Percentiles rank a stretch among this genome's conserved stretches.
phyloP scores from a whole-genome alignment of 1,284 basidiomycete genomes.

The Naganishia cerealis region DNA sequence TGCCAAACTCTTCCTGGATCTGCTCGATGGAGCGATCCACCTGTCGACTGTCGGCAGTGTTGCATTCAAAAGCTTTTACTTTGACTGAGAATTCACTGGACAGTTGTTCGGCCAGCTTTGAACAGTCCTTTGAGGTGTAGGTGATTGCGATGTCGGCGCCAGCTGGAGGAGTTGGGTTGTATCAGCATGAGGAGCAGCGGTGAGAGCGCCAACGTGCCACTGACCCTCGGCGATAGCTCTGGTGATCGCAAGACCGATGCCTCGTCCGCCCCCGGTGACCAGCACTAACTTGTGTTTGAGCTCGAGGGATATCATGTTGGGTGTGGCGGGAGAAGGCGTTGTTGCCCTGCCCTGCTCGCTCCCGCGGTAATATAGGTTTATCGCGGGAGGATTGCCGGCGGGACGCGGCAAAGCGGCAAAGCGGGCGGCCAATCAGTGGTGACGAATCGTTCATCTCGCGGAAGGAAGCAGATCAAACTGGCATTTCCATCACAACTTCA shows the following conservation, averaged over 20 bases:
- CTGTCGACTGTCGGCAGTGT: constrained; percentile 39
- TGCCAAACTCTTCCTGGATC: constrained; percentile 40
- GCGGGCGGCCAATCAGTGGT: too few species aligned
- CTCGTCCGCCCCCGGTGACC: constrained; percentile 39
- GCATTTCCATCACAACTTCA: too few species aligned
- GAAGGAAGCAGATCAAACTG: too few species aligned
- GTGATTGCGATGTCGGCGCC: constrained; percentile 50
- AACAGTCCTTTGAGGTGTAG: constrained; percentile 47
- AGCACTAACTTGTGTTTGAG: constrained; percentile 42
- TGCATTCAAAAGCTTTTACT: constrained; percentile 47
- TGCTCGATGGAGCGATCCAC: constrained; percentile 43
- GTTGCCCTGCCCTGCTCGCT: too few species aligned
- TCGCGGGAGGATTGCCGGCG: too few species aligned
- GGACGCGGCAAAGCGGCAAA: too few species aligned
- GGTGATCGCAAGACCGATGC: constrained; percentile 41
- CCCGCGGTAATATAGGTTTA: too few species aligned
- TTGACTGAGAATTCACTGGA: constrained; percentile 39
- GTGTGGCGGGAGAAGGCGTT: not conserved
- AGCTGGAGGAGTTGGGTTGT: constrained; percentile 30
- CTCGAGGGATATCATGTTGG: constrained; percentile 38
- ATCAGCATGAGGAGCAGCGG: not conserved
- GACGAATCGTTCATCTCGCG: too few species aligned
- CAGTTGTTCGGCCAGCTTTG: constrained; percentile 38
- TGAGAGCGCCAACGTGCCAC: not conserved
- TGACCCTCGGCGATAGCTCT: constrained; percentile 40